phyloP scores from a whole-genome alignment of 352 stramenopile species.

The Lagenidium giganteum region DNA sequence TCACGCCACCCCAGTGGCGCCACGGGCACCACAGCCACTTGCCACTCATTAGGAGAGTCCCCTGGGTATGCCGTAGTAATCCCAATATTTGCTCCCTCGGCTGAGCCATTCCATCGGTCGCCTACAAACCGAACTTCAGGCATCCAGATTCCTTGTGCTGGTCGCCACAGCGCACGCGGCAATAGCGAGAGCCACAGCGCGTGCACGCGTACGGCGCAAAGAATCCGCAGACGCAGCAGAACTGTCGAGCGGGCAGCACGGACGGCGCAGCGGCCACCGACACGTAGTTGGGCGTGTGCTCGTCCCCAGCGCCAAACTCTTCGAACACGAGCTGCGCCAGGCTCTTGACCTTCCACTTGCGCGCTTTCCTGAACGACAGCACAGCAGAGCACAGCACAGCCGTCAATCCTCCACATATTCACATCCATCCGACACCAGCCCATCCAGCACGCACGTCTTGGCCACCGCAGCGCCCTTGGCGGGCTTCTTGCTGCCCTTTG shows the following conservation, averaged over 20 bases:
- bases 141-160: slow-evolving; percentile 88
- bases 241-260: slow-evolving; percentile 56
- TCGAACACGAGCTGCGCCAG: slow-evolving; percentile 85
- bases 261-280: slow-evolving; percentile 58
- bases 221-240: slow-evolving; percentile 85
- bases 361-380: slow-evolving; percentile 14
- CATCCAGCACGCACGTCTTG: slow-evolving; percentile 8
- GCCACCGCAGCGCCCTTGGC: slow-evolving; percentile 2
- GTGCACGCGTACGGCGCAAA: slow-evolving; percentile 76
- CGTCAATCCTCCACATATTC: not conserved
- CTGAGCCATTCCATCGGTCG: no score
- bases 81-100: no score
- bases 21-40: not conserved
- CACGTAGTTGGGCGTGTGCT: slow-evolving; percentile 61
- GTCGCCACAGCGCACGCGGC: slow-evolving; percentile 75
- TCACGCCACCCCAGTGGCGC: slow-evolving; percentile 6
- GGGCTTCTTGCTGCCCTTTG: slow-evolving; percentile 11
- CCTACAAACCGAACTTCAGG: slow-evolving; percentile 82
- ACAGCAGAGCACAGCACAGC: not conserved
- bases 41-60: not conserved
- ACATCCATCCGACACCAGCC: slow-evolving; percentile 10
- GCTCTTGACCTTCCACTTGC: slow-evolving; percentile 84
- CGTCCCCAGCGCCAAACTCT: slow-evolving; percentile 32
- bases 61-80: no score
- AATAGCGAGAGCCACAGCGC: slow-evolving; percentile 78